Conservation (phyloP, 2,329 filamentous ascomycete species). For the Trichoderma oligosporum region DNA sequence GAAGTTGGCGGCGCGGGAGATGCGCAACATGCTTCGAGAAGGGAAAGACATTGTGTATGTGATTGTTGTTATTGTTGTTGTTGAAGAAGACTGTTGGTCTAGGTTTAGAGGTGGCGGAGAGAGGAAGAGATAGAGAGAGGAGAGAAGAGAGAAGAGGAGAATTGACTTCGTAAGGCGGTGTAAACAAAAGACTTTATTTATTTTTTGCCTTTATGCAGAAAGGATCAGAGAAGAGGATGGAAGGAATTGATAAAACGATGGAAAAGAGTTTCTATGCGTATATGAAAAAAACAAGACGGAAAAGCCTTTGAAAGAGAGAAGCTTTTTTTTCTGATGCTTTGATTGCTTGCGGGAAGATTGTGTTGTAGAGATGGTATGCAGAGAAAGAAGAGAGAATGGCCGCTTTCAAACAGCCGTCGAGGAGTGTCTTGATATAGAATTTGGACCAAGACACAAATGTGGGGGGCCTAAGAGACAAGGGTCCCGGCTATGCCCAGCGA, state of each 20-base stretch:
- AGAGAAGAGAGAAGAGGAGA: neutral
- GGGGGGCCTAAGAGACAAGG: neutral
- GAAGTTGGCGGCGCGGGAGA: conserved; percentile 33
- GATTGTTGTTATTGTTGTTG: conserved; percentile 15
- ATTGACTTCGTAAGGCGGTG: conserved; percentile 4
- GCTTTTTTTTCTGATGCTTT: neutral
- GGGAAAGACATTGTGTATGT: conserved; percentile 35
- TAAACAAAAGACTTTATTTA: conserved; percentile 4
- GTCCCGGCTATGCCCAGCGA: neutral
- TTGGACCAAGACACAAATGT: conserved; percentile 5
- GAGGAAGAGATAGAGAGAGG: neutral
- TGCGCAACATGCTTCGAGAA: conserved; percentile 35
- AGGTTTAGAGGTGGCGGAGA: conserved; percentile 3
- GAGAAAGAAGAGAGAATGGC: conserved; percentile 12
- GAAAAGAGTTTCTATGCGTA: neutral
- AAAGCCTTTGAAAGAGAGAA: conserved; percentile 4
- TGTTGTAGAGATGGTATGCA: conserved; percentile 16
- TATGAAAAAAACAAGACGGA: too few species aligned
- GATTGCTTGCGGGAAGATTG: conserved; percentile 15
- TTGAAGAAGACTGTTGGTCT: too few species aligned
- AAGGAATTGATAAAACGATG: neutral
- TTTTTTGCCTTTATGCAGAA: too few species aligned
- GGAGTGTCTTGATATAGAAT: conserved; percentile 20
- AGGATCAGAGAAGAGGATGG: neutral
- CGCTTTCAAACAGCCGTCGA: conserved; percentile 16